Evolutionary conservation across 2,329 filamentous ascomycete genomes (phyloP).

Genomic region (Hymenoscyphus infarciens): DNA sequence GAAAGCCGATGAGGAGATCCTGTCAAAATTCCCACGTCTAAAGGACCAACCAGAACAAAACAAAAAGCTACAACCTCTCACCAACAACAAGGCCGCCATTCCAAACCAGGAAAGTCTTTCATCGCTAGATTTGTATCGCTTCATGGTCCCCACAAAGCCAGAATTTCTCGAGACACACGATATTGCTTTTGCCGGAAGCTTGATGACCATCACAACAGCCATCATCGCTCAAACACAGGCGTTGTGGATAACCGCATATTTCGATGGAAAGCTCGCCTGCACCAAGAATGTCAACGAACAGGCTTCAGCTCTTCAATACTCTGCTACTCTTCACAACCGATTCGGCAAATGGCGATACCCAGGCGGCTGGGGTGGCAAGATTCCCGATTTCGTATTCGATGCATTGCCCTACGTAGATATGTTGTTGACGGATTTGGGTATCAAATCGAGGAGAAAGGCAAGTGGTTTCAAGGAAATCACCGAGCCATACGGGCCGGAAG

Average conservation of each 20-base stretch:
- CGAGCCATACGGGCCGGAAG: conserved; percentile 43
- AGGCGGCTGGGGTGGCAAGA: conserved; percentile 57
- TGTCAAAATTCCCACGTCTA: conserved; percentile 51
- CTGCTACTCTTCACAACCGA: conserved; percentile 61
- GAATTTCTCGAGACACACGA: conserved; percentile 39
- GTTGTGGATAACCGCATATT: conserved; percentile 64
- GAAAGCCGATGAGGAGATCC: conserved; percentile 48
- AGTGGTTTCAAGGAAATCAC: conserved; percentile 42
- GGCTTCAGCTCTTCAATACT: conserved; percentile 42
- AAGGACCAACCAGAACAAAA: conserved; percentile 49
- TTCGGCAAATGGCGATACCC: conserved; percentile 70
- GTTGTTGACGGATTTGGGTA: conserved; percentile 61
- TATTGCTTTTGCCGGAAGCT: conserved; percentile 44
- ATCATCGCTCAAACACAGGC: conserved; percentile 47
- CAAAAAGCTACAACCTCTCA: conserved; percentile 43
- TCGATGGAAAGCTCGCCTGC: conserved; percentile 43
- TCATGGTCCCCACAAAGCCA: conserved; percentile 43
- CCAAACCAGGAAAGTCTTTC: conserved; percentile 5
- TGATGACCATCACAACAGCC: conserved; percentile 43
- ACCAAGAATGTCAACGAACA: neutral
- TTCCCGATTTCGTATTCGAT: conserved; percentile 74
- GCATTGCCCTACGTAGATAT: conserved; percentile 69
- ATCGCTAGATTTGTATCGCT: conserved; percentile 39
- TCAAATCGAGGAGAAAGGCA: conserved; percentile 53
- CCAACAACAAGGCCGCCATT: conserved; percentile 22